A percentile compares a stretch with the other conserved stretches of the same genome.
These are phyloP conservation scores for Colletotrichum salicis DNA, from an alignment of 2,329 filamentous ascomycete genomes.

Conservation along the genomic window DNA sequence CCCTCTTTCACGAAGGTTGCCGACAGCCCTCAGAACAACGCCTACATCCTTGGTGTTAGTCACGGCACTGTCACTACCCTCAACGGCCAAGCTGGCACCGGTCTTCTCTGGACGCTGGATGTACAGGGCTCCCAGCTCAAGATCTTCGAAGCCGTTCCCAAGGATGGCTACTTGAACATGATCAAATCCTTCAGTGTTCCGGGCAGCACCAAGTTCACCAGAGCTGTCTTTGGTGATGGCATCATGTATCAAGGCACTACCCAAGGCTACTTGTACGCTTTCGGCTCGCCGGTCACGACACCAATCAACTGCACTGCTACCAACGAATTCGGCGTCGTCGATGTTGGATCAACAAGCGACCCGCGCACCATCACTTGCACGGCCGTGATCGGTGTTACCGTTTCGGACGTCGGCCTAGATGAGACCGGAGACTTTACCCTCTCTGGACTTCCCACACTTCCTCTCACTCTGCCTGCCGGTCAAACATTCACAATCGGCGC, in stretches of 20 bases:
- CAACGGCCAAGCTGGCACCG: constrained; percentile 63
- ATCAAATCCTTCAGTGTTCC: constrained; percentile 63
- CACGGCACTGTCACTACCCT: constrained; percentile 67
- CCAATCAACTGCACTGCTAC: constrained; percentile 65
- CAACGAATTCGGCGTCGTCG: constrained; percentile 56
- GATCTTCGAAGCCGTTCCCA: constrained; percentile 63
- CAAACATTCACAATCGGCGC: constrained; percentile 55
- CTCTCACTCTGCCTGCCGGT: constrained; percentile 47
- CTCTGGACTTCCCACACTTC: constrained; percentile 45
- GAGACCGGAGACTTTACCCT: constrained; percentile 50
- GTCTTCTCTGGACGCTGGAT: constrained; percentile 66
- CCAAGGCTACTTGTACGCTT: constrained; percentile 63
- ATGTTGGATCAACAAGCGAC: constrained; percentile 35
- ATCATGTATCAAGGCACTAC: constrained; percentile 65
- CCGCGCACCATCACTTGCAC: constrained; percentile 56
- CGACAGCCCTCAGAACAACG: constrained; percentile 59
- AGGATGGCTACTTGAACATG: constrained; percentile 56
- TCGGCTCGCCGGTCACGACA: constrained; percentile 64
- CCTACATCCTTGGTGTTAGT: constrained; percentile 64
- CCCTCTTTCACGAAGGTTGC: constrained; percentile 65
- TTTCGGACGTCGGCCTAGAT: constrained; percentile 51
- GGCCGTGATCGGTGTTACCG: constrained; percentile 55
- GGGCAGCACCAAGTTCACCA: constrained; percentile 65
- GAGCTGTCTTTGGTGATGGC: constrained; percentile 67
- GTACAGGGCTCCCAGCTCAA: constrained; percentile 63